Percentiles rank a stretch among this genome's conserved stretches.
These are phyloP conservation scores for Cyclotella sp. DNA, from an alignment of 108 stramenopile genomes.

Conservation along the genomic window DNA sequence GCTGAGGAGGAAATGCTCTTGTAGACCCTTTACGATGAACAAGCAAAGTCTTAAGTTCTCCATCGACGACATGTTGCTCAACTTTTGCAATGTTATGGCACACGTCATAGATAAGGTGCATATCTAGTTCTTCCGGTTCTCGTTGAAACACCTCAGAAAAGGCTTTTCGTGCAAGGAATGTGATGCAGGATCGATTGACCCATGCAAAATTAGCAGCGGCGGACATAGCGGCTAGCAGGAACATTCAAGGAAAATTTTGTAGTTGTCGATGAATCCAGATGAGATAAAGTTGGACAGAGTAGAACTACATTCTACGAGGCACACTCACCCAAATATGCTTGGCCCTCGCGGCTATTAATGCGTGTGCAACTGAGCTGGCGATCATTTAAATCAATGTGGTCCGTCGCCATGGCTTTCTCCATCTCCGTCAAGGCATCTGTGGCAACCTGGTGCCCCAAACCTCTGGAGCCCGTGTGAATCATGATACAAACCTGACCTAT, in stretches of 20 bases:
- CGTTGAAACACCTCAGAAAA: conserved; percentile 81
- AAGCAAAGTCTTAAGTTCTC: conserved; percentile 71
- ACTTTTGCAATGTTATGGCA: conserved; percentile 92
- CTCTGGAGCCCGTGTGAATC: conserved; percentile 85
- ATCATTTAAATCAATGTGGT: conserved; percentile 77
- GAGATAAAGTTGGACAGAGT: no score
- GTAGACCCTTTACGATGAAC: conserved; percentile 89
- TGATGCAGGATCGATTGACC: conserved; percentile 87
- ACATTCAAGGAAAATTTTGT: not conserved
- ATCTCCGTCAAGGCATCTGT: conserved; percentile 82
- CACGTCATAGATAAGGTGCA: conserved; percentile 89
- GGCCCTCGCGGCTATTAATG: conserved; percentile 76
- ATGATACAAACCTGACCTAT: conserved; percentile 82
- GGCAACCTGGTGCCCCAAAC: conserved; percentile 90
- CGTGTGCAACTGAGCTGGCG: conserved; percentile 85
- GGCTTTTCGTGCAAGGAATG: conserved; percentile 76
- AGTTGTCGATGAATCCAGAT: not conserved
- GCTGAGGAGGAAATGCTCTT: conserved; percentile 86
- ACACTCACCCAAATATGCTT: conserved; percentile 70
- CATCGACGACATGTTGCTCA: conserved; percentile 82
- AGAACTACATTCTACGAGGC: not conserved
- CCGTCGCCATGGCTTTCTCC: conserved; percentile 85
- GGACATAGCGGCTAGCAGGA: conserved; percentile 57
- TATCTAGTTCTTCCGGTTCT: conserved; percentile 86
- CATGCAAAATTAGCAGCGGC: conserved; percentile 91